These are phyloP conservation scores for Crithidia sp. DNA, from an alignment of 208 protist genomes.

Conservation along the genomic window DNA sequence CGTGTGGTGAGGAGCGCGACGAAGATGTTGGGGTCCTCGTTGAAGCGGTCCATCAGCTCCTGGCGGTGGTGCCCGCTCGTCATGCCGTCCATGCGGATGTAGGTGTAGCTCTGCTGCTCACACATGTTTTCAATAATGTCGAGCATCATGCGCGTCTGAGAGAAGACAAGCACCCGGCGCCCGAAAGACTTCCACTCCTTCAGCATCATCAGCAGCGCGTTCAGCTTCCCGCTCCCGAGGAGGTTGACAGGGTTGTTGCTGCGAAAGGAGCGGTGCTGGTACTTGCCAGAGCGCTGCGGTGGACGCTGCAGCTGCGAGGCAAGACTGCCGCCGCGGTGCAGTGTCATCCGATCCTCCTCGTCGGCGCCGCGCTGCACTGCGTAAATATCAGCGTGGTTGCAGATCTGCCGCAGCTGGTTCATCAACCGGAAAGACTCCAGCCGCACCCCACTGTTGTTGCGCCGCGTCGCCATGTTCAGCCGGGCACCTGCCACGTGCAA, in stretches of 20 bases:
- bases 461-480: constrained; percentile 48
- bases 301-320: neutral
- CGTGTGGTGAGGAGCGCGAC: constrained; percentile 97
- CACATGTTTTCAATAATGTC: constrained; percentile 96
- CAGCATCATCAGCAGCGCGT: constrained; percentile 92
- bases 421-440: constrained; percentile 69
- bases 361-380: constrained; percentile 40
- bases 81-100: constrained; percentile 96
- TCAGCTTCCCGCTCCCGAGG: constrained; percentile 92
- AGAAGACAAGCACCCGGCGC: constrained; percentile 97
- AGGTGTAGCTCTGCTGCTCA: constrained; percentile 75
- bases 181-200: constrained; percentile 89
- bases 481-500: constrained; percentile 66
- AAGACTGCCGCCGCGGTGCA: constrained; percentile 2
- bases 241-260: constrained; percentile 74
- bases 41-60: constrained; percentile 96
- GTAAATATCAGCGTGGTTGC: constrained; percentile 85
- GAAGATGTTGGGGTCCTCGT: constrained; percentile 91
- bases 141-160: constrained; percentile 98
- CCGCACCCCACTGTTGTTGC: constrained; percentile 43
- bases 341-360: constrained; percentile 34
- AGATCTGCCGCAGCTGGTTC: constrained; percentile 82
- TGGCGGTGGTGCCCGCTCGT: constrained; percentile 83
- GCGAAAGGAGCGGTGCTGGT: constrained; percentile 46
- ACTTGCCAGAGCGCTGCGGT: neutral